Conservation (phyloP, 1,284 basidiomycete genomes). For the Microbotryum silenes-acaulis region DNA sequence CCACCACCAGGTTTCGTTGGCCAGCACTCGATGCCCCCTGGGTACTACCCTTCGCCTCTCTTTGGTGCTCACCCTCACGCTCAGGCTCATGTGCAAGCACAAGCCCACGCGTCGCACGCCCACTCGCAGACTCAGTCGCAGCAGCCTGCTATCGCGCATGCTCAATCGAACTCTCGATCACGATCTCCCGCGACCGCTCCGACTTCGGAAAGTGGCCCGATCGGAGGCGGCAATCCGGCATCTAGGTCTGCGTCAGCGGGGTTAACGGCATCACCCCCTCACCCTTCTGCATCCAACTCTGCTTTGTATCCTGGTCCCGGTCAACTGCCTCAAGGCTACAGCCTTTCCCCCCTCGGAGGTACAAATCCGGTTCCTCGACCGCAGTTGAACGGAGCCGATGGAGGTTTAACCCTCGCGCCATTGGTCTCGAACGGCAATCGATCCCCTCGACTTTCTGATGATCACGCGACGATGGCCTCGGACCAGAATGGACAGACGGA, state of each 20-base stretch:
- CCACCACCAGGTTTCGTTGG: slow-evolving; percentile 7
- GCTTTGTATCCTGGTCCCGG: not conserved
- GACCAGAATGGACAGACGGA: not conserved
- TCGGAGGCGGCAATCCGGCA: no score
- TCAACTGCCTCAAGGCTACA: slow-evolving; percentile 23
- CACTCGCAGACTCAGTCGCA: slow-evolving; percentile 15
- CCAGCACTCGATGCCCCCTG: slow-evolving; percentile 17
- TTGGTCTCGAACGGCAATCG: slow-evolving; percentile 1
- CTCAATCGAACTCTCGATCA: slow-evolving; percentile 26
- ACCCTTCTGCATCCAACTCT: not conserved
- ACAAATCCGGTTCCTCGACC: not conserved
- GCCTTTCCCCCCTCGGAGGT: slow-evolving; percentile 22
- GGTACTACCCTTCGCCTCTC: slow-evolving; percentile 17
- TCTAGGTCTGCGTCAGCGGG: no score
- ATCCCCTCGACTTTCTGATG: not conserved
- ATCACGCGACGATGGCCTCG: not conserved
- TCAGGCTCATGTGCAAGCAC: not conserved
- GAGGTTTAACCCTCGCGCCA: slow-evolving; percentile 13
- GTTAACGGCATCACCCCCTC: slow-evolving; percentile 7
- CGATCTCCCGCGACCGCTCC: slow-evolving; percentile 5
- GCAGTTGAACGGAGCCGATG: slow-evolving; percentile 1
- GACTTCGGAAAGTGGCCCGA: not conserved
- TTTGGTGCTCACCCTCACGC: slow-evolving; percentile 10
- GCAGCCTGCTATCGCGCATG: slow-evolving; percentile 15
- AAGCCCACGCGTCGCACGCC: slow-evolving; percentile 8